phyloP scores from a whole-genome alignment of 2,329 filamentous ascomycete species.

The Dendryphion nanum region DNA sequence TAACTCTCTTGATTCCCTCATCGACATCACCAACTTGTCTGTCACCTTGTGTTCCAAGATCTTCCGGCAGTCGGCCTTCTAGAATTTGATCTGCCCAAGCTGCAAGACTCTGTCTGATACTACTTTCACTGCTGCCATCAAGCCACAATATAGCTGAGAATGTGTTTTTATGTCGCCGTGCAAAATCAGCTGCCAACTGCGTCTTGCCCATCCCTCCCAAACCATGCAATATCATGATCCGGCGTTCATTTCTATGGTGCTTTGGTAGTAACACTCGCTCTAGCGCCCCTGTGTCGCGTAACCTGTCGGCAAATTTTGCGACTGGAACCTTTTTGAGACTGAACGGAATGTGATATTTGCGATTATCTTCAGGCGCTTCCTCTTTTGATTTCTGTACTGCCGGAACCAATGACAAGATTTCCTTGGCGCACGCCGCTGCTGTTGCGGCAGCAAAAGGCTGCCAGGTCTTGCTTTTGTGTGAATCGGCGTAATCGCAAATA shows the following conservation, averaged over 20 bases:
- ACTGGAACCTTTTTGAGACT: slow-evolving; percentile 10
- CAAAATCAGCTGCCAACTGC: too few relatives aligned
- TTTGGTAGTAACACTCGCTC: slow-evolving; percentile 11
- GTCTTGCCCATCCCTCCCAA: too few relatives aligned
- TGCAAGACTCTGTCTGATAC: too few relatives aligned
- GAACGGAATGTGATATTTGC: slow-evolving; percentile 7
- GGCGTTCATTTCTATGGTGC: slow-evolving; percentile 2
- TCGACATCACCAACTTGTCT: slow-evolving; percentile 4
- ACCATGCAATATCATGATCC: slow-evolving; percentile 10
- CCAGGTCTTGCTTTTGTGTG: slow-evolving; percentile 5
- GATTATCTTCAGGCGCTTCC: not conserved
- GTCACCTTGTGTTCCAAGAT: slow-evolving; percentile 3
- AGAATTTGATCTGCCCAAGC: slow-evolving; percentile 11
- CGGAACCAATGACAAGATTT: not conserved
- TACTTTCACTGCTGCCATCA: too few relatives aligned
- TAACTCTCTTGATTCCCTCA: slow-evolving; percentile 8
- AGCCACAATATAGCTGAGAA: slow-evolving; percentile 8
- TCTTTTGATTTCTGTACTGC: not conserved
- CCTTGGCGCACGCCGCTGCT: slow-evolving; percentile 7
- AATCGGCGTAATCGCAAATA: slow-evolving; percentile 10
- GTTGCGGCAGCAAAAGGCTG: slow-evolving; percentile 1
- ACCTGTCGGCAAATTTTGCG: slow-evolving; percentile 13
- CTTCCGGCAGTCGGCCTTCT: slow-evolving; percentile 7
- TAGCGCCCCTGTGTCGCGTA: slow-evolving; percentile 8
- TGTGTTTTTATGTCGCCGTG: slow-evolving; percentile 2